These are phyloP conservation scores for Cercophora samala DNA, from an alignment of 495 filamentous ascomycete genomes.

Conservation along the genomic window DNA sequence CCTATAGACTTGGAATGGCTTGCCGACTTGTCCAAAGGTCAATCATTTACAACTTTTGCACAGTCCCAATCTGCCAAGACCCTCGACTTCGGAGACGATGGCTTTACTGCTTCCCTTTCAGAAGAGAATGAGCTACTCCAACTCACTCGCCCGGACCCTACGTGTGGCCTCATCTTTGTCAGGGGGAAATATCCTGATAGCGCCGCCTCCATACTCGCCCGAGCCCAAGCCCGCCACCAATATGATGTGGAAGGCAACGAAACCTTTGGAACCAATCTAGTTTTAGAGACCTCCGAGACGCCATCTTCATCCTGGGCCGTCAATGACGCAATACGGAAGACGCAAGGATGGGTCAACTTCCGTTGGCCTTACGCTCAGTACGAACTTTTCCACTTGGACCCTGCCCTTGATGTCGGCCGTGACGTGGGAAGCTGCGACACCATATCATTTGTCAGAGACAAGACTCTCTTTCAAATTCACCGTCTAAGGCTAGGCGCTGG, in stretches of 20 bases:
- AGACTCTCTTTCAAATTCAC: conserved; percentile 17
- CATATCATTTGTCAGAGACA: conserved; percentile 17
- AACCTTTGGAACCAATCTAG: conserved; percentile 14
- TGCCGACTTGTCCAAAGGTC: conserved; percentile 5
- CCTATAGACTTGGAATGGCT: neutral
- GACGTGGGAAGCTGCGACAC: conserved; percentile 16
- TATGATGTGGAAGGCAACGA: conserved; percentile 6
- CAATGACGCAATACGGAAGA: conserved; percentile 12
- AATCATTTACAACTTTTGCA: conserved; percentile 19
- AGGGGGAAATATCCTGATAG: conserved; percentile 18
- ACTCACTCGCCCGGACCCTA: conserved; percentile 19
- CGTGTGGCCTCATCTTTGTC: conserved; percentile 18
- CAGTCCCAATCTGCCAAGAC: conserved; percentile 16
- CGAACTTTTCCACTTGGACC: conserved; percentile 12
- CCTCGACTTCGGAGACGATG: conserved; percentile 19
- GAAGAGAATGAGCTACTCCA: conserved; percentile 20
- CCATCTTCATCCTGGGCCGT: conserved; percentile 3
- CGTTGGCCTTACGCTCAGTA: conserved; percentile 22
- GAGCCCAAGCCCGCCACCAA: conserved; percentile 13
- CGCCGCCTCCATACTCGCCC: conserved; percentile 18
- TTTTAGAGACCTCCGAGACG: neutral
- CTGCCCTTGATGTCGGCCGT: neutral
- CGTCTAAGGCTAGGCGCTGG: conserved; percentile 19
- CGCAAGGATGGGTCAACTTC: conserved; percentile 23
- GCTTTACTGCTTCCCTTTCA: conserved; percentile 20